Percentiles rank a stretch among this genome's conserved stretches.
Evolutionary conservation across 805 yeast genomes (phyloP).

Genomic region (Lachancea lanzarotensis): DNA sequence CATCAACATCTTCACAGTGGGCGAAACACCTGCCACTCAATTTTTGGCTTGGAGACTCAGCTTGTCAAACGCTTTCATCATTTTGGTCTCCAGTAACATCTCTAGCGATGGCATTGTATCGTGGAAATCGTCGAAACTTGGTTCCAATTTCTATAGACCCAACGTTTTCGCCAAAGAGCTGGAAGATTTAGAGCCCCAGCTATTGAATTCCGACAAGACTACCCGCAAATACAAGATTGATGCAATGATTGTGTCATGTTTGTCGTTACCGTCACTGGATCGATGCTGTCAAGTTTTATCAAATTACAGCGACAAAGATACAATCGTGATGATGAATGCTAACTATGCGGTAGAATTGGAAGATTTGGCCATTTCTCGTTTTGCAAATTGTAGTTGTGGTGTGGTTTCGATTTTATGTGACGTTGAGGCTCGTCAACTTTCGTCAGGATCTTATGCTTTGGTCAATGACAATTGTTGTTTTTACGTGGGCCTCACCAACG

Average conservation of each 20-base stretch:
- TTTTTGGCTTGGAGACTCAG: slow-evolving; percentile 32
- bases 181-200: slow-evolving; percentile 13
- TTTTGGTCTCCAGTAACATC: slow-evolving; percentile 25
- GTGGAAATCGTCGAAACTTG: slow-evolving; percentile 30
- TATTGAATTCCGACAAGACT: slow-evolving; percentile 7
- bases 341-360: slow-evolving; percentile 31
- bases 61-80: slow-evolving; percentile 26
- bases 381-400: slow-evolving; percentile 17
- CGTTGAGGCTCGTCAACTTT: slow-evolving; percentile 28
- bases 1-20: slow-evolving; percentile 13
- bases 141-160: slow-evolving; percentile 31
- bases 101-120: slow-evolving; percentile 30
- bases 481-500: slow-evolving; percentile 24
- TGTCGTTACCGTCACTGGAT: slow-evolving; percentile 22
- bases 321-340: slow-evolving; percentile 23
- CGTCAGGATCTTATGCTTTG: slow-evolving; percentile 29
- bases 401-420: slow-evolving; percentile 26
- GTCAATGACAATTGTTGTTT: slow-evolving; percentile 24
- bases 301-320: slow-evolving; percentile 15
- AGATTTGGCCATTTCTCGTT: slow-evolving; percentile 13
- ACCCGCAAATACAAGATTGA: slow-evolving; percentile 21
- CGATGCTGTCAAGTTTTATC: slow-evolving; percentile 17
- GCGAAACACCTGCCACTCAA: slow-evolving; percentile 31
- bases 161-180: slow-evolving; percentile 26
- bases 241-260: slow-evolving; percentile 22